These are phyloP conservation scores for Hypocrella siamensis DNA, from an alignment of 2,329 filamentous ascomycete genomes.

Conservation along the genomic window DNA sequence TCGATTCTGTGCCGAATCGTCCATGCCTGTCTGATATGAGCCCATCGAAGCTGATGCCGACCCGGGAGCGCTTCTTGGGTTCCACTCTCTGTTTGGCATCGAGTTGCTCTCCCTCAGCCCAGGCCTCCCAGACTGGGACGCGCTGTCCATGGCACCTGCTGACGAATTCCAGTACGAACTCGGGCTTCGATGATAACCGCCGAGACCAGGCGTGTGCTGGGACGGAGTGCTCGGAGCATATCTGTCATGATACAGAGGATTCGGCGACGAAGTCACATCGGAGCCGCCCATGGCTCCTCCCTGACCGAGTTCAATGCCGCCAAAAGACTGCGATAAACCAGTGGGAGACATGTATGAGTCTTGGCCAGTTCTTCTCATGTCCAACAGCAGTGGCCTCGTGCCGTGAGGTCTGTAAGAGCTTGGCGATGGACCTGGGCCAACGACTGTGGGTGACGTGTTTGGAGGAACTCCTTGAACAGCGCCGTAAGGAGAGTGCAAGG, in stretches of 20 bases:
- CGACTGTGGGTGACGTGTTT: constrained; percentile 26
- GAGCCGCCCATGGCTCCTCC: constrained; percentile 31
- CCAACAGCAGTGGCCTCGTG: constrained; percentile 53
- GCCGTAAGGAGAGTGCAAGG: constrained; percentile 51
- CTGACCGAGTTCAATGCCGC: constrained; percentile 48
- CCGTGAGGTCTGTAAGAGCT: constrained; percentile 42
- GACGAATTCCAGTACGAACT: constrained; percentile 2
- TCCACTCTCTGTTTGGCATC: constrained; percentile 1
- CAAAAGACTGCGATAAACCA: constrained; percentile 51
- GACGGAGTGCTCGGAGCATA: constrained; percentile 36
- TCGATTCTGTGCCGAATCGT: not conserved
- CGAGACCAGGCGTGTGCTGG: constrained; percentile 25
- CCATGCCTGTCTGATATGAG: constrained; percentile 1
- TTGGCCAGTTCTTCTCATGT: constrained; percentile 46
- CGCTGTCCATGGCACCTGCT: constrained; percentile 1
- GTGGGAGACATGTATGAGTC: constrained; percentile 54
- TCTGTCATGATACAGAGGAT: constrained; percentile 36
- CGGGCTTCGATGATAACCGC: not conserved
- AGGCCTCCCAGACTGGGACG: not conserved
- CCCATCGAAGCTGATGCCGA: not conserved
- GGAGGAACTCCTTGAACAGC: constrained; percentile 38
- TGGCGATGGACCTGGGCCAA: constrained; percentile 29
- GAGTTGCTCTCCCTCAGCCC: not conserved
- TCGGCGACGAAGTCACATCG: constrained; percentile 42
- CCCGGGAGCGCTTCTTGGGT: not conserved